Base-by-base conservation (phyloP, 2,329 filamentous ascomycete species). In the Aspergillus sp. region DNA sequence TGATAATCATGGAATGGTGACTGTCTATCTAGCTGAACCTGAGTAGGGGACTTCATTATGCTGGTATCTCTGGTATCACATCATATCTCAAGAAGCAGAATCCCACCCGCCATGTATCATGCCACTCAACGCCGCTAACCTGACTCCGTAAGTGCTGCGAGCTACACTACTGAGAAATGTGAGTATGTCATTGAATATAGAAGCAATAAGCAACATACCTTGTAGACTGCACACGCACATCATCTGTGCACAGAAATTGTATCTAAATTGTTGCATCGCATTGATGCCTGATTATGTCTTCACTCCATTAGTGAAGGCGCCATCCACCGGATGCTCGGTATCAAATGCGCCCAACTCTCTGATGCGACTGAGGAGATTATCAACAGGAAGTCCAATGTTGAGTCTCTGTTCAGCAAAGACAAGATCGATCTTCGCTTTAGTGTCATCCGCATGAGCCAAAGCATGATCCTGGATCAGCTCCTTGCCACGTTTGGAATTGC, bases 361-460 rank as follows among this genome's bases (percentile, higher is more conserved):
- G 58, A 76, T 76, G 7, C 69, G 69, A 55, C 60, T 68, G 25
- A 76, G 61, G 21, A 76, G 69, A 58, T 75, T 66, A 57, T 69
- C 70, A n/a, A 76, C 73, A 8, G 68, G 68, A 2, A 69, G 58
- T 53, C 70, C 70, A 30, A 75, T 59, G 58, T 76, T 76, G 3
- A 75, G 68, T 27, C 67, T 67, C 48, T 76, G 71, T 50, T 76
- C 74, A 0, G 74, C 67, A 67, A 75, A 66, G 10, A 76, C 74
- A 8, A 76, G 66, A 51, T 75, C 72, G 3, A 76, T 54, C 55
- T 74, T 76, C 11, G 71, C 67, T 52, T 75, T 71, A 0, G 73
- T 74, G 54, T 76, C 74, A 47, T 74, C 70, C 1, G 72, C 74
- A 62, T 76, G 74, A 8, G 66, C 70, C 3, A 75, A 53, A 7